A percentile compares a stretch with the other conserved stretches of the same genome.
These are phyloP conservation scores for Begonia loranthoides DNA, from an alignment of 306 rosid genomes.

Conservation along the genomic window DNA sequence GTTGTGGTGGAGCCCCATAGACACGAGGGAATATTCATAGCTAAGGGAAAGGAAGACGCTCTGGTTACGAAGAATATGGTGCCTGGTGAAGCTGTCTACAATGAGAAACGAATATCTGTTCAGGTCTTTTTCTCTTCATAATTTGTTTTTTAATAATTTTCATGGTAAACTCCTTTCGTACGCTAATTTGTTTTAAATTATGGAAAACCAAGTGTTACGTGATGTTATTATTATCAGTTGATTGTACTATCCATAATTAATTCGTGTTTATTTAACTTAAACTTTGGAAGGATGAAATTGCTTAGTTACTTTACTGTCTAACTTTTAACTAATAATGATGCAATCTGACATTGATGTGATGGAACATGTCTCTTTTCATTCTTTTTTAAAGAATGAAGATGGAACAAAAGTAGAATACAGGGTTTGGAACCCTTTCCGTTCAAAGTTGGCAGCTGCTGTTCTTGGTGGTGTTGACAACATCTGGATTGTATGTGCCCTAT, in stretches of 20 bases:
- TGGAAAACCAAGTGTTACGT: too few species aligned
- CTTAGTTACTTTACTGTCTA: too few species aligned
- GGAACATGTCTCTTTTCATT: background rate
- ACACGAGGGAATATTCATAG: slow-evolving; percentile 66
- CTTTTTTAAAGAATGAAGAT: slow-evolving; percentile 43
- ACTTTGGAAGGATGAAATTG: too few species aligned
- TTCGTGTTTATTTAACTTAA: too few species aligned
- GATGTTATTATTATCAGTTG: too few species aligned
- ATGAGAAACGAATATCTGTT: slow-evolving; percentile 62
- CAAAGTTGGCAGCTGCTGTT: slow-evolving; percentile 76
- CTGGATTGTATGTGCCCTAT: slow-evolving; percentile 33
- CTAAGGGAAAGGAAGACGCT: slow-evolving; percentile 76
- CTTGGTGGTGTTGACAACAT: slow-evolving; percentile 79
- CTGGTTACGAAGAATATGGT: slow-evolving; percentile 74
- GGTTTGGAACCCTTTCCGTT: slow-evolving; percentile 83
- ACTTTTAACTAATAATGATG: too few species aligned
- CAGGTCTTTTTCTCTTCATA: slow-evolving; percentile 24
- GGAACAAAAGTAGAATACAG: slow-evolving; percentile 63
- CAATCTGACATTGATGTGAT: background rate
- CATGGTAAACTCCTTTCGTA: too few species aligned
- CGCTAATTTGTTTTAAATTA: too few species aligned
- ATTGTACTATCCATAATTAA: too few species aligned
- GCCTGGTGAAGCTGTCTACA: slow-evolving; percentile 79
- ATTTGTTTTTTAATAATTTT: background rate
- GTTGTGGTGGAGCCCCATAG: slow-evolving; percentile 35